These are phyloP conservation scores for Ophiostoma ips DNA, from an alignment of 2,329 filamentous ascomycete species.

Conservation along the genomic window DNA sequence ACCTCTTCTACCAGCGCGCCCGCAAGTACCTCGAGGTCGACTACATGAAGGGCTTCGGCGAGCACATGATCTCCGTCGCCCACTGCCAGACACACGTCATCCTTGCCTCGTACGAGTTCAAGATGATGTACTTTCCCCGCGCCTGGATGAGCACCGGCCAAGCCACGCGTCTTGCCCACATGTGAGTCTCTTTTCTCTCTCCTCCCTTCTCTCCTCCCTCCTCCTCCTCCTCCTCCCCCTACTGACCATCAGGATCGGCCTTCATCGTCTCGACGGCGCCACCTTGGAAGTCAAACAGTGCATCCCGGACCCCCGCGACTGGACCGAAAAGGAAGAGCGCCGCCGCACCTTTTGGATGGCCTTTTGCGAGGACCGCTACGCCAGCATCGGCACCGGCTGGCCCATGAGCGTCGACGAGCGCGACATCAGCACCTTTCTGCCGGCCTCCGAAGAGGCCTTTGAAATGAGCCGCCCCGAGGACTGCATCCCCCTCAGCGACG, in stretches of 20 bases:
- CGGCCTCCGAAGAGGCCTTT: constrained; percentile 72
- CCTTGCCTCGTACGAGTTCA: constrained; percentile 79
- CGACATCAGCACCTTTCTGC: constrained; percentile 79
- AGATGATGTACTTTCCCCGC: constrained; percentile 91
- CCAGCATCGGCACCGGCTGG: constrained; percentile 94
- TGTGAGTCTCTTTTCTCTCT: constrained; percentile 29
- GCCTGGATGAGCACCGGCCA: constrained; percentile 88
- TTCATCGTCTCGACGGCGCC: constrained; percentile 71
- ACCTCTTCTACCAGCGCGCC: constrained; percentile 78
- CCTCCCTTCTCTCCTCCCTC: too few relatives aligned
- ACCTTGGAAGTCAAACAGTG: constrained; percentile 89
- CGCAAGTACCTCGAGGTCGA: constrained; percentile 84
- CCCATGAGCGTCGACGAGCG: constrained; percentile 86
- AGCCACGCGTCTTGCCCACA: constrained; percentile 67
- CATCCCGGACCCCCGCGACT: constrained; percentile 72
- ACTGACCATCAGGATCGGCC: constrained; percentile 40
- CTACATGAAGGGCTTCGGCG: constrained; percentile 84
- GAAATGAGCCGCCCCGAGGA: constrained; percentile 63
- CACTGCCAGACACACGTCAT: constrained; percentile 79
- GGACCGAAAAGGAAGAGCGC: constrained; percentile 86
- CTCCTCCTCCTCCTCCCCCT: too few relatives aligned
- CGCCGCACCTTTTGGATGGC: constrained; percentile 90
- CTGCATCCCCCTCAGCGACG: constrained; percentile 55
- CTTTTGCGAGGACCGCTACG: constrained; percentile 81
- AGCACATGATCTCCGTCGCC: constrained; percentile 71